Conservation (phyloP, 176 grass and related monocot genomes). For the Cenchrus americanus region DNA sequence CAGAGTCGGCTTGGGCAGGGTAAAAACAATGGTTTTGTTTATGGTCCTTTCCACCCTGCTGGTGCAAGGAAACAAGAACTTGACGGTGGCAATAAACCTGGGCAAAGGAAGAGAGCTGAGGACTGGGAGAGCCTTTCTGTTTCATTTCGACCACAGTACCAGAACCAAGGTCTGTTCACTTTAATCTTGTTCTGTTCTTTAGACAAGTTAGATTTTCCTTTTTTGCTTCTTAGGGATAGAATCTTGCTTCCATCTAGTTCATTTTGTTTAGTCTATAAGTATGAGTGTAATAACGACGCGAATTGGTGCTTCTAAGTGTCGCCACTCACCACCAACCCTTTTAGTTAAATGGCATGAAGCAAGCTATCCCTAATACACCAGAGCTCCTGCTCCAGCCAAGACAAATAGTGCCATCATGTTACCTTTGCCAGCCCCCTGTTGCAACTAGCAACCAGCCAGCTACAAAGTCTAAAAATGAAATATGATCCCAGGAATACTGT, state of each 20-base stretch:
- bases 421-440: background rate
- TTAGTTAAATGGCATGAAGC: too few relatives aligned
- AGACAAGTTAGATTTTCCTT: constrained; percentile 5
- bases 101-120: constrained; percentile 42
- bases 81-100: constrained; percentile 36
- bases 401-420: background rate
- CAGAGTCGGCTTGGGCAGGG: constrained; percentile 45
- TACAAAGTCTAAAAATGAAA: background rate
- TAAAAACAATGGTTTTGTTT: constrained; percentile 63
- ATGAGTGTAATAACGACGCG: background rate
- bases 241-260: background rate
- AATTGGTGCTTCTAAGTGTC: too few relatives aligned
- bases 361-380: background rate
- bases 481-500: background rate
- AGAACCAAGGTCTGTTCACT: constrained; percentile 75
- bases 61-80: constrained; percentile 49
- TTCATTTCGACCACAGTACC: constrained; percentile 74
- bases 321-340: too few relatives aligned
- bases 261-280: background rate
- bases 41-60: constrained; percentile 81
- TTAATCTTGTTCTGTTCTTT: constrained; percentile 18
- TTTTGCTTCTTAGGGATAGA: background rate
- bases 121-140: constrained; percentile 78
- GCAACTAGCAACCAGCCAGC: background rate
- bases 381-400: background rate